Evolutionary conservation across 139 green algal species (phyloP), one percentile per base, ranked within the genome.

Genomic region (Trebouxia sp.): DNA sequence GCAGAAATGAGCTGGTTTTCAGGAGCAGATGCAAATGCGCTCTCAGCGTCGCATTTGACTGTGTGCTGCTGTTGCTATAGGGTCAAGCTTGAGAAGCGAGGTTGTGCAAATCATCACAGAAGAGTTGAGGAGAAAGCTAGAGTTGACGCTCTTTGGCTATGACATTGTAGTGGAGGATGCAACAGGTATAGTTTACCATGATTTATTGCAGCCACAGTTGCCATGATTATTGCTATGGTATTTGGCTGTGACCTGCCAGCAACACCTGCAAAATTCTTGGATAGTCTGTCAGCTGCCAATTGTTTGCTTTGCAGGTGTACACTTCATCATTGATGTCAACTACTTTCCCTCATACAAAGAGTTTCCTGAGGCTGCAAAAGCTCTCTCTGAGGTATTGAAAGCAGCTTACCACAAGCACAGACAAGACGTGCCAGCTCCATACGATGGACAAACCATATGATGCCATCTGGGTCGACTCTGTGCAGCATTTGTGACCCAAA

Each of bases 61-160:
- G 47, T 26, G 26, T 41, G 58, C 41, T 10, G 9, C 28, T 72
- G 32, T 43, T 12, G 3, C 2, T 72, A 35, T 35, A 72, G 62
- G 62, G 20, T 72, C 32, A 17, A 35, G 62, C 35, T 79, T 86
- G 28, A 76, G 56, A 35, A 77, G 56, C 55, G 28, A 28, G 5
- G 84, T 84, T 6, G 65, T 94, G 32, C 48, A 87, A 35, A 53
- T 47, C 26, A 39, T 92, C 28, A 88, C 87, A 2, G 58, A 11
- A 0, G 62, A 79, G 48, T 79, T 95, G 22, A 81, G 81, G 20
- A 24, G 48, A 12, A 30, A 81, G n/a, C 65, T 94, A 51, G 87
- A 85, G 11, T 86, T 95, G 11, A 89, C 85, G 10, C 81, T 95
- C 67, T 94, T 95, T 89, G 91, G 91, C 0, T 95, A 94, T 66